A percentile compares a stretch with the other conserved stretches of the same genome.
phyloP scores from a whole-genome alignment of 1,284 basidiomycete species.

The Tremellales sp. region DNA sequence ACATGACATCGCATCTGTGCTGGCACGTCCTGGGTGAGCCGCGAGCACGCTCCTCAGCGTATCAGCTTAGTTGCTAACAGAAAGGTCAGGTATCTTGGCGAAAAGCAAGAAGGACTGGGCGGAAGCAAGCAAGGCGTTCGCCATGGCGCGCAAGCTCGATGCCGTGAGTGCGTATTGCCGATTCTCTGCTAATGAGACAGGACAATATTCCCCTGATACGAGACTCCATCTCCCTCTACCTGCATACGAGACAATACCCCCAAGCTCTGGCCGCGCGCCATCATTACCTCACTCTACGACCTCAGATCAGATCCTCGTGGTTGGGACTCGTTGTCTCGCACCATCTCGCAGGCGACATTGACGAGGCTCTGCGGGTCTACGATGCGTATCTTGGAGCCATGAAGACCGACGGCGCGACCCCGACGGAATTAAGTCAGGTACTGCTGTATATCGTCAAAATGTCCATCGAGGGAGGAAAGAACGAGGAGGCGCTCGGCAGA shows the following conservation, averaged over 20 bases:
- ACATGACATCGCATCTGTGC: conserved; percentile 89
- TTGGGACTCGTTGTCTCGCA: conserved; percentile 82
- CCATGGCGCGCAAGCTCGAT: conserved; percentile 75
- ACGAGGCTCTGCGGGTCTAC: conserved; percentile 69
- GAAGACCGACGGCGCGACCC: conserved; percentile 56
- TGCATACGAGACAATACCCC: conserved; percentile 82
- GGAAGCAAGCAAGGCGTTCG: conserved; percentile 55
- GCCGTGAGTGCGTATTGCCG: conserved; percentile 57
- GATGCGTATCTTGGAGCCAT: conserved; percentile 55
- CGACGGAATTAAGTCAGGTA: conserved; percentile 73
- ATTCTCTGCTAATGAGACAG: conserved; percentile 48
- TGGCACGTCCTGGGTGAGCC: conserved; percentile 99
- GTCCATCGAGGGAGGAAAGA: conserved; percentile 66
- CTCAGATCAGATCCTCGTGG: conserved; percentile 86
- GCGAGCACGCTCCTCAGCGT: no score
- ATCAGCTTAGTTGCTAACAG: no score
- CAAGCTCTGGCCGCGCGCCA: conserved; percentile 77
- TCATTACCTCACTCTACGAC: conserved; percentile 73
- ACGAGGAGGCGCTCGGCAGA: conserved; percentile 54
- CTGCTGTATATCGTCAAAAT: conserved; percentile 76
- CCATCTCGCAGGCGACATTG: conserved; percentile 72
- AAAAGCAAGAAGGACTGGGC: conserved; percentile 58
- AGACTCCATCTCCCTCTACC: conserved; percentile 84
- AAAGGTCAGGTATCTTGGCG: conserved; percentile 84
- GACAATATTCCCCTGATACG: conserved; percentile 92